Percentiles rank a stretch among this genome's conserved stretches.
phyloP scores from a whole-genome alignment of 106 monocot species.

The Alisma plantagoaquatica region DNA sequence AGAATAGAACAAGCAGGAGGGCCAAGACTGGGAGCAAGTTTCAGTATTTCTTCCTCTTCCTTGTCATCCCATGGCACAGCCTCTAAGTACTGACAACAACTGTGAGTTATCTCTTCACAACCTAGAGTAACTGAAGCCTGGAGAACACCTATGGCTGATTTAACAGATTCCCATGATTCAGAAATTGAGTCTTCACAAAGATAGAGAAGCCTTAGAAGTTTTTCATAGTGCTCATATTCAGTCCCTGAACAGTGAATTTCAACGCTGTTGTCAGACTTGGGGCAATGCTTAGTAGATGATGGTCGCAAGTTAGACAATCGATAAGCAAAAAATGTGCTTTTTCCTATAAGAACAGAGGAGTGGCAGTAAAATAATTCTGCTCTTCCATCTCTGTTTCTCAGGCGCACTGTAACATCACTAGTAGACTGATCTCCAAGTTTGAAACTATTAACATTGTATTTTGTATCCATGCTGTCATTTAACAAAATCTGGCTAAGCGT shows the following conservation, averaged over 20 bases:
- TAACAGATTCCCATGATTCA: constrained; percentile 63
- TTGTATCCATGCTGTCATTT: no score
- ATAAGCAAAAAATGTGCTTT: constrained; percentile 43
- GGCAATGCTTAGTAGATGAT: no score
- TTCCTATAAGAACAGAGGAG: constrained; percentile 19
- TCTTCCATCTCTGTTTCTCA: constrained; percentile 27
- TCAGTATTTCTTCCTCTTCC: constrained; percentile 87
- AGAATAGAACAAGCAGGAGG: constrained; percentile 33
- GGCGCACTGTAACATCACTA: constrained; percentile 25
- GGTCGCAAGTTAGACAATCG: constrained; percentile 25
- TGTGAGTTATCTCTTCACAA: constrained; percentile 39
- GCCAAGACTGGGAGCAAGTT: constrained; percentile 43
- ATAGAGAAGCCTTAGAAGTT: constrained; percentile 65
- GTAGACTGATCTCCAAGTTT: constrained; percentile 24
- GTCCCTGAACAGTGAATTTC: constrained; percentile 36
- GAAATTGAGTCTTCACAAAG: constrained; percentile 34
- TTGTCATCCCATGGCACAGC: constrained; percentile 94
- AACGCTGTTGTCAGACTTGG: constrained; percentile 30
- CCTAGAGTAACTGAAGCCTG: constrained; percentile 49
- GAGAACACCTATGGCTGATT: constrained; percentile 71
- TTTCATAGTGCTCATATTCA: constrained; percentile 64
- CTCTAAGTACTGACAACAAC: constrained; percentile 72
- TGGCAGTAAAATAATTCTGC: constrained; percentile 29
- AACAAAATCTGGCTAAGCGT: no score
- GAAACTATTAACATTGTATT: not conserved